phyloP scores from a whole-genome alignment of 768 basidiomycete genomes.

The Terana coerulea region DNA sequence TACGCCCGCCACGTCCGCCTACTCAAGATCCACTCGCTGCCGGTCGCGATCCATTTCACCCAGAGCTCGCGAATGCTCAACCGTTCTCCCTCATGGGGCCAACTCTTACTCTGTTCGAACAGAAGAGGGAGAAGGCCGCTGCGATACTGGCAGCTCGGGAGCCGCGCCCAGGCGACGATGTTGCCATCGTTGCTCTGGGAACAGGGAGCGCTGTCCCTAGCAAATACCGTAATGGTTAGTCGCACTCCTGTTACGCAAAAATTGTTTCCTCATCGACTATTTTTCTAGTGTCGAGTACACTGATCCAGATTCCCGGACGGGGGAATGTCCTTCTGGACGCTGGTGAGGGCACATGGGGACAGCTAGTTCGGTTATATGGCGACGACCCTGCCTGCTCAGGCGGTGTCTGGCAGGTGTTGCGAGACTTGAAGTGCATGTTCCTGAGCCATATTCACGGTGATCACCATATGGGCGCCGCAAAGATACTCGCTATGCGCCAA shows the following conservation, averaged over 20 bases:
- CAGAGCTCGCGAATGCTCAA: slow-evolving; percentile 16
- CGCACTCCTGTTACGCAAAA: too few species aligned
- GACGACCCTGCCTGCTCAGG: slow-evolving; percentile 29
- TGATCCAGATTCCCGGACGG: slow-evolving; percentile 67
- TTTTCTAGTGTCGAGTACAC: slow-evolving; percentile 63
- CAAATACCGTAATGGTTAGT: slow-evolving; percentile 82
- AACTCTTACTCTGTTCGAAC: slow-evolving; percentile 37
- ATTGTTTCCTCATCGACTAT: not conserved
- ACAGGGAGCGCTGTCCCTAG: slow-evolving; percentile 86
- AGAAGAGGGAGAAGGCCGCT: slow-evolving; percentile 32
- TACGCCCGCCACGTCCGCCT: slow-evolving; percentile 48
- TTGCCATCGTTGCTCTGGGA: slow-evolving; percentile 74
- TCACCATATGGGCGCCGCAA: slow-evolving; percentile 82
- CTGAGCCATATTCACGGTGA: slow-evolving; percentile 91
- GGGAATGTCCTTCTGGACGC: slow-evolving; percentile 82
- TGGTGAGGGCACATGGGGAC: slow-evolving; percentile 93
- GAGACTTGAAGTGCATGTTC: slow-evolving; percentile 76
- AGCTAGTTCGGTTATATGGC: slow-evolving; percentile 77
- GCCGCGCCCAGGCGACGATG: slow-evolving; percentile 48
- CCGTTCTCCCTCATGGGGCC: slow-evolving; percentile 19
- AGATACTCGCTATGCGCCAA: slow-evolving; percentile 67
- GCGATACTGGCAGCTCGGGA: not conserved
- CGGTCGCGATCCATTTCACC: slow-evolving; percentile 29
- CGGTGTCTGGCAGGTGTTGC: slow-evolving; percentile 55
- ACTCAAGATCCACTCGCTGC: slow-evolving; percentile 26